These are phyloP conservation scores for Fraxinus velutina DNA, from an alignment of 305 asterid species.

Conservation along the genomic window DNA sequence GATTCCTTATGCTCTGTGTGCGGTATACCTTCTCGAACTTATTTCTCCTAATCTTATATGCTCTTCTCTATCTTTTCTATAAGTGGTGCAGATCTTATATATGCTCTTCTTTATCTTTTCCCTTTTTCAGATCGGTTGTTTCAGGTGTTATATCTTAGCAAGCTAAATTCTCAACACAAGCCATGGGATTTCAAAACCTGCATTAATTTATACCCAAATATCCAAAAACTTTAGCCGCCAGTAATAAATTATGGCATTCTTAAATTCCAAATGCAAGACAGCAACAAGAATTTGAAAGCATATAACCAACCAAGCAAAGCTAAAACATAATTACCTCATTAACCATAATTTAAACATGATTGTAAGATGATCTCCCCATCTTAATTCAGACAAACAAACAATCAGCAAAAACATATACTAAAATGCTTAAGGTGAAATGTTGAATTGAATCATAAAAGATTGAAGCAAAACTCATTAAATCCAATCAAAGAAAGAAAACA, in stretches of 20 bases:
- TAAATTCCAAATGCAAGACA: not conserved
- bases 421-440: constrained; percentile 24
- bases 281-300: not conserved
- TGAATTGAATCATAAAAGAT: constrained; percentile 23
- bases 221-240: not conserved
- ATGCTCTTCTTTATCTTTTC: not conserved
- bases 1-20: not conserved
- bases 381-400: not conserved
- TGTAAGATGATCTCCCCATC: not conserved
- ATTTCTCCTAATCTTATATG: not conserved
- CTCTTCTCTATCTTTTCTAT: not conserved
- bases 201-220: not conserved
- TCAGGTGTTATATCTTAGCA: not conserved
- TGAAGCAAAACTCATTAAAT: constrained; percentile 20
- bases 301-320: constrained; percentile 26
- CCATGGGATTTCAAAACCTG: not conserved
- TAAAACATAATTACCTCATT: not conserved
- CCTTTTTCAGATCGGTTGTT: not conserved
- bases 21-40: not conserved
- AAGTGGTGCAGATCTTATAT: not conserved
- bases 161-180: constrained; percentile 3
- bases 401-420: constrained; percentile 10
- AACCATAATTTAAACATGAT: constrained; percentile 6
- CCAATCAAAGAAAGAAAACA: constrained; percentile 24
- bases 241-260: not conserved